Percentiles rank a stretch among this genome's conserved stretches.
phyloP scores from a whole-genome alignment of 2,329 filamentous ascomycete species.

The Talaromyces amestolkiae region DNA sequence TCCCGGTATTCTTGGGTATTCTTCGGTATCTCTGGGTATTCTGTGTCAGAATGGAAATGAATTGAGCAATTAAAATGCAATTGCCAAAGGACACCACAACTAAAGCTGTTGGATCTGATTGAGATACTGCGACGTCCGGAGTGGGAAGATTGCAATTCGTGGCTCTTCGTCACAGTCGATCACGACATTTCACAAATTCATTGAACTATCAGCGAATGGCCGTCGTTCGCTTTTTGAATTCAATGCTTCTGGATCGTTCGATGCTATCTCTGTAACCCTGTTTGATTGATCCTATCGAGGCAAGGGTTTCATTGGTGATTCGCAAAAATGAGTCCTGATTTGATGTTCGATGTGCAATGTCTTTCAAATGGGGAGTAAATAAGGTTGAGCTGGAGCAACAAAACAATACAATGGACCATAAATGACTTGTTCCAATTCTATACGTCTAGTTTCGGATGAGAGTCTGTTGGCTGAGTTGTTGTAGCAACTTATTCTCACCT shows the following conservation, averaged over 20 bases:
- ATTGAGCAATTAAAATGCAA: background rate
- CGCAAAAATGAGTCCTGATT: background rate
- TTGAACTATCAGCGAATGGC: background rate
- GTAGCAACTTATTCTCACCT: background rate
- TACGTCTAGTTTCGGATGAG: background rate
- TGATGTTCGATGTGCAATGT: background rate
- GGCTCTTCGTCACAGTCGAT: background rate
- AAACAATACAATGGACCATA: background rate
- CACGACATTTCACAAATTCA: background rate
- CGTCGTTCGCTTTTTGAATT: background rate
- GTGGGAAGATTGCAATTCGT: background rate
- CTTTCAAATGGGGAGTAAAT: background rate
- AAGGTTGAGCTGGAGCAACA: too few relatives aligned
- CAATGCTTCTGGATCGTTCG: background rate
- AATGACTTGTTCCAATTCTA: background rate
- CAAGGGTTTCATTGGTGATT: background rate
- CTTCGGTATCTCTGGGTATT: background rate
- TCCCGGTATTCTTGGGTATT: background rate
- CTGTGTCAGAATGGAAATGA: background rate
- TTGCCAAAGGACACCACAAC: background rate
- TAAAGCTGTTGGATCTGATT: background rate
- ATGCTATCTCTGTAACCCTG: background rate
- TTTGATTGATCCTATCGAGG: background rate
- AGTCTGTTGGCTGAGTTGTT: background rate
- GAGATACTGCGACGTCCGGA: background rate